Percentiles rank a stretch among this genome's conserved stretches.
phyloP scores from a whole-genome alignment of 2,329 filamentous ascomycete genomes.

The Cladosporium sp. region DNA sequence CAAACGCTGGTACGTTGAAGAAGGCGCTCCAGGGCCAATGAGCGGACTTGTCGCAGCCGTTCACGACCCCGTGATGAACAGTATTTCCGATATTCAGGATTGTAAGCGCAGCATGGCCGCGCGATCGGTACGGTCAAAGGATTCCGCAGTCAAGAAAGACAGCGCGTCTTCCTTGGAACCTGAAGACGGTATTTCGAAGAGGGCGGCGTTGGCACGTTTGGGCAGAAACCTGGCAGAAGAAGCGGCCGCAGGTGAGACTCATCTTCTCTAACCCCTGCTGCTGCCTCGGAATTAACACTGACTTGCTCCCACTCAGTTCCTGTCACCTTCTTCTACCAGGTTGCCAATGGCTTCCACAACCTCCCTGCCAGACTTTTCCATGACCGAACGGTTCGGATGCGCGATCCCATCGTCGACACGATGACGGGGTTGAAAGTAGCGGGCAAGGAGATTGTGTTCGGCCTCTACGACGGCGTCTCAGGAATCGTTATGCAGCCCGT shows the following conservation, averaged over 20 bases:
- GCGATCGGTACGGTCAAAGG: neutral
- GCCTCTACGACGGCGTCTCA: conserved; percentile 9
- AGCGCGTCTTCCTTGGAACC: neutral
- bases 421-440: conserved; percentile 1
- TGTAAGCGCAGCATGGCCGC: neutral
- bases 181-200: conserved; percentile 20
- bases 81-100: conserved; percentile 4
- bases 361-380: neutral
- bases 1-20: conserved; percentile 10
- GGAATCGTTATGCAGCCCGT: conserved; percentile 42
- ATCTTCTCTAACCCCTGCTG: conserved; percentile 37
- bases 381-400: conserved; percentile 1
- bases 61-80: neutral
- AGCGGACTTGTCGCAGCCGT: neutral
- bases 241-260: conserved; percentile 50
- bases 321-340: conserved; percentile 75
- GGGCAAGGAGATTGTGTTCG: conserved; percentile 6
- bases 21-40: conserved; percentile 2
- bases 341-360: conserved; percentile 58
- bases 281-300: conserved; percentile 55
- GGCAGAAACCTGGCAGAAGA: conserved; percentile 45
- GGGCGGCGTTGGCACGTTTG: conserved; percentile 22
- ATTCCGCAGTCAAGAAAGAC: conserved; percentile 9
- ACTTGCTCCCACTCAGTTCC: conserved; percentile 64
- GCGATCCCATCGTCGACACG: conserved; percentile 4